A percentile compares a stretch with the other conserved stretches of the same genome.
phyloP scores from a whole-genome alignment of 352 stramenopile genomes.

The Globisporangium radiosum region DNA sequence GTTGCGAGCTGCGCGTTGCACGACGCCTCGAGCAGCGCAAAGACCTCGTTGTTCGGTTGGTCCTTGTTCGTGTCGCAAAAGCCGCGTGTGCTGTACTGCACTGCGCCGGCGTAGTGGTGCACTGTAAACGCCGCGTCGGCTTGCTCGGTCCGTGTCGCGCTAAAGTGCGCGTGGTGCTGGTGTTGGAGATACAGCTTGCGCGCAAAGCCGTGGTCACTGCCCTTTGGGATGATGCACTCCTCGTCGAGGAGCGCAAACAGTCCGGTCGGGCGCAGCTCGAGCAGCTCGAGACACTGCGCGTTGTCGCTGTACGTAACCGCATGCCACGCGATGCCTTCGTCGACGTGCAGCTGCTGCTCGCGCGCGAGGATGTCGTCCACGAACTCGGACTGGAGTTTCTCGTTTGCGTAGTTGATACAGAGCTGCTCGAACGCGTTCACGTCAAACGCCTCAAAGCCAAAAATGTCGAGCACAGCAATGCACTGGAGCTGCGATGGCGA shows the following conservation, averaged over 20 bases:
- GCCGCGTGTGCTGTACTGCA: conserved; percentile 64
- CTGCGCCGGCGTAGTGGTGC: conserved; percentile 73
- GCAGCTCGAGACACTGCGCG: conserved; percentile 68
- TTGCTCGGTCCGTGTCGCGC: conserved; percentile 58
- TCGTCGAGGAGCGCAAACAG: conserved; percentile 84
- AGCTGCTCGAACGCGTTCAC: conserved; percentile 79
- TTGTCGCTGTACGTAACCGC: conserved; percentile 74
- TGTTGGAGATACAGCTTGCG: conserved; percentile 72
- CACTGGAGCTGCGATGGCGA: conserved; percentile 19
- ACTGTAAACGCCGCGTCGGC: conserved; percentile 70
- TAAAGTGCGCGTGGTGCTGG: conserved; percentile 50
- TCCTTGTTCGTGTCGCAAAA: conserved; percentile 90
- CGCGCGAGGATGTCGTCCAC: conserved; percentile 74
- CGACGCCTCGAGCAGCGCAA: conserved; percentile 56
- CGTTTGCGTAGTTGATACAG: conserved; percentile 80
- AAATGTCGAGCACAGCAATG: conserved; percentile 88
- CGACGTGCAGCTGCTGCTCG: conserved; percentile 67
- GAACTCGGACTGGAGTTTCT: conserved; percentile 81
- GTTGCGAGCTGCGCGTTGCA: conserved; percentile 44
- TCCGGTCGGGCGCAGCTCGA: conserved; percentile 69
- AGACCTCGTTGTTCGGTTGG: conserved; percentile 71
- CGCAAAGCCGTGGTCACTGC: conserved; percentile 64
- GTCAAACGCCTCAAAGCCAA: conserved; percentile 87
- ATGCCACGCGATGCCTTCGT: conserved; percentile 68
- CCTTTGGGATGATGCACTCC: conserved; percentile 77